Conservation (phyloP, 129 eudicot genomes). For the Sambucus nigra region DNA sequence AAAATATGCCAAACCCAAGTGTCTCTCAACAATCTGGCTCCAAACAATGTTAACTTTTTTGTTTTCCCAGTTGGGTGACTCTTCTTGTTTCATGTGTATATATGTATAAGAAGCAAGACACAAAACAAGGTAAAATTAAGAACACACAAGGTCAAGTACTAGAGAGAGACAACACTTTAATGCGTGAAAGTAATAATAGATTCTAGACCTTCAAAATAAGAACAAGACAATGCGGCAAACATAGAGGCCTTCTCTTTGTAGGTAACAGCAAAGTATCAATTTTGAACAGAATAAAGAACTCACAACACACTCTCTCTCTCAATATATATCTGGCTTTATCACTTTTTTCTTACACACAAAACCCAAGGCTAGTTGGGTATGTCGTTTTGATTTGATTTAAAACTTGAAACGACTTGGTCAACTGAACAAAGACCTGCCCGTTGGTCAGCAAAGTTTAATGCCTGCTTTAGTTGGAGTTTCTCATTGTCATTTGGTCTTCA, state of each 20-base stretch:
- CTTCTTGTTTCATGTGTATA: slow-evolving; percentile 13
- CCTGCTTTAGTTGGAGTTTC: slow-evolving; percentile 7
- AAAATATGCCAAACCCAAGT: not conserved
- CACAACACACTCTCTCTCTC: not conserved
- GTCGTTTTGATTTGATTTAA: slow-evolving; percentile 21
- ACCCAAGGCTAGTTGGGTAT: slow-evolving; percentile 25
- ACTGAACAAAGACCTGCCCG: slow-evolving; percentile 19
- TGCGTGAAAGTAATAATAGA: slow-evolving; percentile 32
- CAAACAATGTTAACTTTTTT: slow-evolving; percentile 14
- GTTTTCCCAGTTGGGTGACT: not conserved
- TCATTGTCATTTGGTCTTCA: slow-evolving; percentile 24
- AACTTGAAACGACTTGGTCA: slow-evolving; percentile 19
- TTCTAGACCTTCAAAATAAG: slow-evolving; percentile 27
- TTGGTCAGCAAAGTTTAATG: slow-evolving; percentile 24
- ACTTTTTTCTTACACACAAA: slow-evolving; percentile 16
- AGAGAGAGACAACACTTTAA: slow-evolving; percentile 34
- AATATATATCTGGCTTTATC: too few species aligned
- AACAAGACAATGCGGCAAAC: slow-evolving; percentile 24
- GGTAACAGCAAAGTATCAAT: slow-evolving; percentile 40
- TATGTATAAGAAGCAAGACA: slow-evolving; percentile 9
- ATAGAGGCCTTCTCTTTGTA: slow-evolving; percentile 17
- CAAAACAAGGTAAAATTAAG: slow-evolving; percentile 16
- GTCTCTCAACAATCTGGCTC: not conserved
- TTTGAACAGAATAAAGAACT: slow-evolving; percentile 84
- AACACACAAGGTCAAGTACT: slow-evolving; percentile 23